Conservation (phyloP, 345 rosid genomes). For the Lepidium africanum region DNA sequence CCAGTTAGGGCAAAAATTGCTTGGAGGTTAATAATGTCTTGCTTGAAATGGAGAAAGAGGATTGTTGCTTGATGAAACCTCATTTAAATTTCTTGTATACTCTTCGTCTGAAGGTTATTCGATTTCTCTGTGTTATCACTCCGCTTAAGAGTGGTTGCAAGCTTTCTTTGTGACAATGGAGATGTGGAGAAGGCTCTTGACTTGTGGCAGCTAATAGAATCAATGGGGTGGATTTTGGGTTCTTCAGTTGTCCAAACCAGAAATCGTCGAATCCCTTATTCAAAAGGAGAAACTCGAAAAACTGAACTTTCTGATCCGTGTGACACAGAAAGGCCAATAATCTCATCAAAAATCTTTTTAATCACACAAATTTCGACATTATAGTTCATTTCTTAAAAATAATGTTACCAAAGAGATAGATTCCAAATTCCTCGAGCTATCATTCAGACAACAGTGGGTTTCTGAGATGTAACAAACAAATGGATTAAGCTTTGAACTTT, state of each 20-base stretch:
- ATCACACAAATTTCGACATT: conserved; percentile 30
- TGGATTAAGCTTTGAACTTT: conserved; percentile 55
- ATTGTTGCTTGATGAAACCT: conserved; percentile 37
- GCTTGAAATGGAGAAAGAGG: conserved; percentile 39
- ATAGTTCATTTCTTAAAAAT: conserved; percentile 54
- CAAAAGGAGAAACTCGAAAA: conserved; percentile 34
- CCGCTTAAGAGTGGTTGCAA: conserved; percentile 42
- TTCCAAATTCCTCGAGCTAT: conserved; percentile 48
- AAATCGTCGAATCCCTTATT: too few relatives aligned
- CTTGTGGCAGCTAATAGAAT: conserved; percentile 50
- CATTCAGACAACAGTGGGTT: conserved; percentile 43
- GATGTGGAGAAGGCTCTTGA: conserved; percentile 40
- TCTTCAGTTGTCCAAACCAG: conserved; percentile 41
- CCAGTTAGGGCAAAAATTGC: conserved; percentile 35
- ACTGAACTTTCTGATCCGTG: conserved; percentile 50
- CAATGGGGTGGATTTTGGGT: conserved; percentile 39
- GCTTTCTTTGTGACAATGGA: conserved; percentile 36
- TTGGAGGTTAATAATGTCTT: conserved; percentile 33
- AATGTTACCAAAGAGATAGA: conserved; percentile 49
- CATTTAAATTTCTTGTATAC: conserved; percentile 61
- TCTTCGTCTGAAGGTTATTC: conserved; percentile 33
- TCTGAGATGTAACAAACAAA: conserved; percentile 29
- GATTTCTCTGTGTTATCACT: conserved; percentile 36
- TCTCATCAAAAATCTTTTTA: conserved; percentile 47
- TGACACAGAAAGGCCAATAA: conserved; percentile 35